Evolutionary conservation across 768 basidiomycete species (phyloP).

Genomic region (Hypsizygus marmoreus): DNA sequence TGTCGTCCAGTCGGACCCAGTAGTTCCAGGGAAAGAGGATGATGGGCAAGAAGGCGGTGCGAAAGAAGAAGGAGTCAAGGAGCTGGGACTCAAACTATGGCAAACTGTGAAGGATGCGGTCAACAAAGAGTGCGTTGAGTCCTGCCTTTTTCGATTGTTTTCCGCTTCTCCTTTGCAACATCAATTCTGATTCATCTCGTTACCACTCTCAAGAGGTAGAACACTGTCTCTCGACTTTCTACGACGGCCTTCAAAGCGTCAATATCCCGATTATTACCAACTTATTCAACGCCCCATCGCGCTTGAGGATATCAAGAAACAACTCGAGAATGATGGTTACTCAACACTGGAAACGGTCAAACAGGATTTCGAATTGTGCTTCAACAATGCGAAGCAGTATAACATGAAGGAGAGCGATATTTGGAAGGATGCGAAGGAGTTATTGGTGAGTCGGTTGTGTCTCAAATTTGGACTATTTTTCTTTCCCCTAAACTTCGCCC

Average conservation of each 20-base stretch:
- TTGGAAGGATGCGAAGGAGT: slow-evolving; percentile 78
- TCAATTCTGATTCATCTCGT: slow-evolving; percentile 29
- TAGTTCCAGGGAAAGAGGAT: slow-evolving; percentile 20
- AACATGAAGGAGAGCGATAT: slow-evolving; percentile 80
- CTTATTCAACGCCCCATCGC: slow-evolving; percentile 82
- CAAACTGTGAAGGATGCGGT: slow-evolving; percentile 79
- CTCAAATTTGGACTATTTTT: background rate
- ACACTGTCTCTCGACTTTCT: slow-evolving; percentile 66
- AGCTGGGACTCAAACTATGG: slow-evolving; percentile 74
- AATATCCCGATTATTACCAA: slow-evolving; percentile 86
- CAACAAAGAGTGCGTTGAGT: slow-evolving; percentile 83
- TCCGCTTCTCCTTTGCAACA: slow-evolving; percentile 27
- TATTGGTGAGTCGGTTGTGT: slow-evolving; percentile 64
- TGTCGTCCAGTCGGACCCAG: slow-evolving; percentile 35
- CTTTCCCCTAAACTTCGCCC: slow-evolving; percentile 5
- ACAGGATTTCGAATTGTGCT: slow-evolving; percentile 75
- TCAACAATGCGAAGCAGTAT: slow-evolving; percentile 80
- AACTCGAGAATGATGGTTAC: slow-evolving; percentile 63
- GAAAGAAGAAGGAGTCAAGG: slow-evolving; percentile 50
- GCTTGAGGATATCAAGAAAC: slow-evolving; percentile 85
- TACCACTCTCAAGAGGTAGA: slow-evolving; percentile 54
- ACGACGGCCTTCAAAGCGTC: slow-evolving; percentile 67
- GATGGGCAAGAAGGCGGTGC: slow-evolving; percentile 22
- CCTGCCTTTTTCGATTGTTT: slow-evolving; percentile 46
- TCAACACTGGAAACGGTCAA: slow-evolving; percentile 65